Conservation (phyloP, 257 asterid genomes). For the Solanum virginianum region DNA sequence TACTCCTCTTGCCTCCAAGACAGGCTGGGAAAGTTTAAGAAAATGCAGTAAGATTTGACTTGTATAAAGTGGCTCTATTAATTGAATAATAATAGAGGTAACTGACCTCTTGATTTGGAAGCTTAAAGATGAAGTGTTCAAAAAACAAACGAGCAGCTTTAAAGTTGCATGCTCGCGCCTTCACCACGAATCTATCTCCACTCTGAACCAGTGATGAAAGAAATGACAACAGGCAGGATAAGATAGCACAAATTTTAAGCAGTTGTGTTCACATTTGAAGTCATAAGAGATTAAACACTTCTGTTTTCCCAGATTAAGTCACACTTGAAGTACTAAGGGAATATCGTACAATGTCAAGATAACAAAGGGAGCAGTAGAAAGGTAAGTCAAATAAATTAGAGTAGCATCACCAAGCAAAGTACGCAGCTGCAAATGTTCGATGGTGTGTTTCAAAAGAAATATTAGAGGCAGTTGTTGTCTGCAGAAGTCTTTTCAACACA, state of each 20-base stretch:
- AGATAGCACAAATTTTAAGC: not conserved
- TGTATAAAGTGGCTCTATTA: not conserved
- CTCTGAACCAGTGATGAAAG: constrained; percentile 35
- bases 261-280: not conserved
- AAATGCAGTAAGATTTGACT: not conserved
- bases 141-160: constrained; percentile 71
- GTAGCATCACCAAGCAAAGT: not conserved
- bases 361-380: not conserved
- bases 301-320: not conserved
- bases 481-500: not conserved
- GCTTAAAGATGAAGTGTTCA: constrained; percentile 63
- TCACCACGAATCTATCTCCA: constrained; percentile 72
- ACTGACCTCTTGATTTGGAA: constrained; percentile 60
- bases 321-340: not conserved
- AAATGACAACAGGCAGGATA: not conserved
- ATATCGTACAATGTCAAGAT: not conserved
- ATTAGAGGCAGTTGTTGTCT: not conserved
- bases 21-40: constrained; percentile 27
- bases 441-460: not conserved
- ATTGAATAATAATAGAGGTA: not conserved
- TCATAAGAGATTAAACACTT: not conserved
- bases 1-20: constrained; percentile 69
- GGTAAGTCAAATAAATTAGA: not conserved
- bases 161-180: constrained; percentile 43
- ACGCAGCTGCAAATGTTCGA: not conserved